These are phyloP conservation scores for Ambrosia trifida DNA, from an alignment of 129 eudicot species.

Conservation along the genomic window DNA sequence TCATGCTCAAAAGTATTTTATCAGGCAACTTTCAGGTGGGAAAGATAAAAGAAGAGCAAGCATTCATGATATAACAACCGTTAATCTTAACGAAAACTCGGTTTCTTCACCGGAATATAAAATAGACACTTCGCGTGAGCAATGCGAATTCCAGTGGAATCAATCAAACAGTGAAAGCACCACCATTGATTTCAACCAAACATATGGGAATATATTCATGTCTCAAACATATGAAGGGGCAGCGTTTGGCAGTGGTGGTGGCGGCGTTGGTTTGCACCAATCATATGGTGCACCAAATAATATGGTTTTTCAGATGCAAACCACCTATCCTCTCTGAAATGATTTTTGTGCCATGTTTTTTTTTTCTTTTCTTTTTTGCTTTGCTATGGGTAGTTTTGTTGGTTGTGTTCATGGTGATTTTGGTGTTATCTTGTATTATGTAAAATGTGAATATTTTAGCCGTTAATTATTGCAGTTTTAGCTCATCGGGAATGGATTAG, in stretches of 20 bases:
- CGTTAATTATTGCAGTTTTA: constrained; percentile 21
- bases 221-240: constrained; percentile 42
- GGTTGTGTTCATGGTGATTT: constrained; percentile 27
- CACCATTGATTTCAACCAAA: constrained; percentile 42
- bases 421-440: constrained; percentile 18
- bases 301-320: constrained; percentile 68
- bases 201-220: constrained; percentile 48
- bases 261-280: constrained; percentile 30
- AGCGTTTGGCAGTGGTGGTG: constrained; percentile 23
- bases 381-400: constrained; percentile 21
- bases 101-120: constrained; percentile 45
- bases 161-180: constrained; percentile 38
- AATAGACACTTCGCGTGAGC: constrained; percentile 45
- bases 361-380: background rate
- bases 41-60: constrained; percentile 95
- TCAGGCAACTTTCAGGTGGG: constrained; percentile 84
- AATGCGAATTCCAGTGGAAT: constrained; percentile 56
- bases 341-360: background rate
- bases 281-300: constrained; percentile 43
- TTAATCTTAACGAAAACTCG: constrained; percentile 54
- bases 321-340: constrained; percentile 47
- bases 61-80: constrained; percentile 89
- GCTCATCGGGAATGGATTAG: constrained; percentile 15
- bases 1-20: constrained; percentile 97
- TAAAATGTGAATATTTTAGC: constrained; percentile 34